Evolutionary conservation across 2,329 filamentous ascomycete genomes (phyloP), one percentile per base, ranked within the genome.

Genomic region (Escovopsis sp.): DNA sequence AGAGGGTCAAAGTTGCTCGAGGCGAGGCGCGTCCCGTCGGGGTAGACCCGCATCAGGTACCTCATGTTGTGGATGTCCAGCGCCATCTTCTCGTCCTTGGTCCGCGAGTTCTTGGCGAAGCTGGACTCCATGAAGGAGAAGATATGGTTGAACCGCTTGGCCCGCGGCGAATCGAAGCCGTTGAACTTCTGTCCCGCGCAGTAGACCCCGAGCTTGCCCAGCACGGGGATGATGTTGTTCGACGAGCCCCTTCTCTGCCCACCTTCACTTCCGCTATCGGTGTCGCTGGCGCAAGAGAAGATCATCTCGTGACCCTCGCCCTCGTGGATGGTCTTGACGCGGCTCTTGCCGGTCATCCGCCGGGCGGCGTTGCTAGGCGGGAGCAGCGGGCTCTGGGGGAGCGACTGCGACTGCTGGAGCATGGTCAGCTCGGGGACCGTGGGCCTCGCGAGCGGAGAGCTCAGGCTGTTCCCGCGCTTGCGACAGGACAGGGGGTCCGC

Each of bases 1-100:
- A 94, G 74, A 1, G 91, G 91, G 53, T 95, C 87, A 55, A 95
- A 96, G 63, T 98, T 98, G 51, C 82, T 85, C 1, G 91, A 96
- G 30, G 76, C 78, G 43, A 96, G 70, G 25, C 91, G 81, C 51
- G 77, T 79, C 32, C 76, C 80, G 42, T 85, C 83, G 7, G 91
- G 91, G 56, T 98, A 98, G 9, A 96, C 87, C 35, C 91, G 81
- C 76, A 95, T 95, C 54, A 95, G 67, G 57, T 88, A 84, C 34
- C 80, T 77, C 70, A 86, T 82, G 59, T 98, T 98, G 68, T 98
- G 91, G 45, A 83, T 79, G 52, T 89, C 82, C 24, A 96, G 72
- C 4, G 82, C 70, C 47, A 76, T 74, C 63, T 93, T 94, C 45
- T 77, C 78, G 20, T 84, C 81, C 37, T 77, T 72, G 37, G 81